Evolutionary conservation across 805 yeast genomes (phyloP).

Genomic region (Candida argentea): DNA sequence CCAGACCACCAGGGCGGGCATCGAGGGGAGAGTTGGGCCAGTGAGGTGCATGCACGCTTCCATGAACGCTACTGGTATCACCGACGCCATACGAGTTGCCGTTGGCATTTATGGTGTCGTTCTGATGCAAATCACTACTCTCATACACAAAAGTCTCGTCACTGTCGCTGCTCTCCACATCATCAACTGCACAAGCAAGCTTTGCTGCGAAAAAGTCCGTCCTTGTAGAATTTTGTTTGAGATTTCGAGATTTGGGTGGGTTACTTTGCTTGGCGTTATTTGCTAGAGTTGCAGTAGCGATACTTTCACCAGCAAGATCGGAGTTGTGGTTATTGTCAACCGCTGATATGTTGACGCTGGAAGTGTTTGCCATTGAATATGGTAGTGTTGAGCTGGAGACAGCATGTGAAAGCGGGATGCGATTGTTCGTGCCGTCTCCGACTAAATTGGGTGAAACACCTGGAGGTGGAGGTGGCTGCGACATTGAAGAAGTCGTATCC

Average conservation of each 20-base stretch:
- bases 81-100: constrained; percentile 2
- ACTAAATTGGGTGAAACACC: too few species aligned
- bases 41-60: constrained; percentile 6
- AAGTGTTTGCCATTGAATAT: background rate
- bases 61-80: constrained; percentile 7
- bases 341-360: constrained; percentile 1
- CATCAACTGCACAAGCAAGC: constrained; percentile 89
- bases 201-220: constrained; percentile 94
- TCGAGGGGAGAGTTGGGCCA: background rate
- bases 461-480: too few species aligned
- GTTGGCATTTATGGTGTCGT: constrained; percentile 7
- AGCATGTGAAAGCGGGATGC: background rate
- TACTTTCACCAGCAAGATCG: background rate
- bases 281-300: background rate
- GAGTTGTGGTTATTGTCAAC: background rate
- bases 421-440: too few species aligned
- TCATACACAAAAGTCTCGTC: constrained; percentile 98
- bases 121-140: constrained; percentile 23
- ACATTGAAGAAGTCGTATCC: too few species aligned
- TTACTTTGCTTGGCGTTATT: background rate
- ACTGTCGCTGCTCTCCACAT: constrained; percentile 75
- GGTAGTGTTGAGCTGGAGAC: constrained; percentile 1
- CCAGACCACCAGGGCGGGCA: background rate
- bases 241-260: constrained; percentile 14
- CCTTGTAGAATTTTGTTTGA: constrained; percentile 57